Evolutionary conservation across 116 monocot species (phyloP), one percentile per base, ranked within the genome.

Genomic region (Cymodocea nodosa): DNA sequence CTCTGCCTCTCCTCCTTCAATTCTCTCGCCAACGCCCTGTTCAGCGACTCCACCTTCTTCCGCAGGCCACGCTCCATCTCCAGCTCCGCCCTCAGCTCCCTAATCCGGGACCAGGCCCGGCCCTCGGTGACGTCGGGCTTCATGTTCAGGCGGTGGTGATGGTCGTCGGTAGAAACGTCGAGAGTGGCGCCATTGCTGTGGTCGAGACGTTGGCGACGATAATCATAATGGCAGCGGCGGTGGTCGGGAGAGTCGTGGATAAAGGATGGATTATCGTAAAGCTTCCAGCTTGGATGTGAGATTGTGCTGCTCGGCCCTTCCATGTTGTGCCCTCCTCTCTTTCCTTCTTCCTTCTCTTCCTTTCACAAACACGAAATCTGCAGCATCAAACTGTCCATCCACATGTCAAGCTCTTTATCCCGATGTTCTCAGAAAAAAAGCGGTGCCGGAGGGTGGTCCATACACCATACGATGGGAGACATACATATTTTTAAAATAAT

Each of bases 261-360:
- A 74, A 76, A 92, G 35, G 78, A 74, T 13, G 87, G 87, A 72
- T 92, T 92, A 65, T 84, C 68, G 67, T 92, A 92, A 69, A 84
- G 76, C 70, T 83, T 90, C 83, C 86, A 90, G 53, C 23, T 70
- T 25, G 74, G 36, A 14, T 23, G 22, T 6, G 13, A 67, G 25
- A 49, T 67, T 23, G 54, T 35, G 48, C n/a, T 34, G 23, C 68
- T 53, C 8, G 68, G 36, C 6, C 56, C 39, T 68, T 35, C 56
- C 20, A 8, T 19, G 0, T 30, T 3, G 30, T 3, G 30, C 3
- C 30, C 25, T 34, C 15, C 34, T 15, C 15, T 60, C 35, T 60
- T 24, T 25, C 44, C 44, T 44, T 6, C 44, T 44, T 44, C 5
- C 44, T 6, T 44, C 11, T 11, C 0, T 44, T 44, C 44, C 11